These are phyloP conservation scores for Fallopia convolvulus DNA, from an alignment of 148 eudicot genomes.

Conservation along the genomic window DNA sequence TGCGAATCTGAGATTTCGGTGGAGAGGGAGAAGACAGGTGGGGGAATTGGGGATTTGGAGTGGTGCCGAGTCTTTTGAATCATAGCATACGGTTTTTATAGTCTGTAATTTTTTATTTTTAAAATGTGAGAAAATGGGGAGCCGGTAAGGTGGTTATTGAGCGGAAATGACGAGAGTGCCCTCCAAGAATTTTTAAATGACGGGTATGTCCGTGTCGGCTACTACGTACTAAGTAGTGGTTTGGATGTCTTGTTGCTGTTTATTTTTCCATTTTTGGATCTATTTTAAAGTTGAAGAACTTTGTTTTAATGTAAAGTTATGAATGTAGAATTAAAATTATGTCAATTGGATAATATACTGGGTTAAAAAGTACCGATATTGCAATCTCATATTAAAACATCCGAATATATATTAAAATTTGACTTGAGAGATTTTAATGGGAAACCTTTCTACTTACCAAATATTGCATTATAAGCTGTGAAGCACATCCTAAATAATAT, in stretches of 20 bases:
- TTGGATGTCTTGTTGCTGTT: not conserved
- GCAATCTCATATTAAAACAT: not conserved
- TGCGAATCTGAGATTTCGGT: not conserved
- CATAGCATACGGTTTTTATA: not conserved
- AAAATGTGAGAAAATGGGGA: not conserved
- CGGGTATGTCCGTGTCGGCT: constrained; percentile 9
- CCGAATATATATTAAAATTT: not conserved
- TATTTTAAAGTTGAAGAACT: not conserved
- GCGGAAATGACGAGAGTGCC: not conserved
- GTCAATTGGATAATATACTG: not conserved
- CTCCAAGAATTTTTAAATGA: not conserved
- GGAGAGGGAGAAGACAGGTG: not conserved
- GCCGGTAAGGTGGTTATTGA: constrained; percentile 8
- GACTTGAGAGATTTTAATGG: not conserved
- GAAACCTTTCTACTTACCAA: not conserved
- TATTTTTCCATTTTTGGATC: not conserved
- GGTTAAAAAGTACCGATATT: not conserved
- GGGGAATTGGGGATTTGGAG: not conserved
- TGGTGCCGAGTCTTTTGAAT: constrained; percentile 2
- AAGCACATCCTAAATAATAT: not conserved
- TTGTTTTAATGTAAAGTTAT: not conserved
- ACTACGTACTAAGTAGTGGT: not conserved
- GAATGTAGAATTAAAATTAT: not conserved
- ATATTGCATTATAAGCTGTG: not conserved
- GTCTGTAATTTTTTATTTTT: not conserved